Percentiles rank a stretch among this genome's conserved stretches.
Conservation (phyloP, 352 stramenopile species). For the Pythium dissotocum region DNA sequence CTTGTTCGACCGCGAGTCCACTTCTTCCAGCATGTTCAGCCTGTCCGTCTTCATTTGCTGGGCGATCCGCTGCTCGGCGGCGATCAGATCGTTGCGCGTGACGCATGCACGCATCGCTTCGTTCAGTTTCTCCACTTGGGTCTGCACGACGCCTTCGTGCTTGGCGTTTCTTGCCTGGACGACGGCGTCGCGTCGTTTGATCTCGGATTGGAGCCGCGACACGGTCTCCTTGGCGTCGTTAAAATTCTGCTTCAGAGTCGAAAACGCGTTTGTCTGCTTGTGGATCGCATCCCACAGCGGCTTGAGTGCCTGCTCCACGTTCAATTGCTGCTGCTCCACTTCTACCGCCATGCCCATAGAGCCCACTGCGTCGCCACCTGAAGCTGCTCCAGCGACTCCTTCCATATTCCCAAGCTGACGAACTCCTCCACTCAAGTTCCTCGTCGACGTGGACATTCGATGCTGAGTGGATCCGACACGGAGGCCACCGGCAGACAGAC, state of each 20-base stretch:
- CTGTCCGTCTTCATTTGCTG: conserved; percentile 76
- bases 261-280: conserved; percentile 77
- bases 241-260: conserved; percentile 55
- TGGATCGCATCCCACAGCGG: conserved; percentile 79
- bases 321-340: conserved; percentile 20
- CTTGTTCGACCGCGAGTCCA: conserved; percentile 64
- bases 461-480: not conserved
- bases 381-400: conserved; percentile 29
- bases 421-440: conserved; percentile 5
- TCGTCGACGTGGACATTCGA: conserved; percentile 11
- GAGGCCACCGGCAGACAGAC: conserved; percentile 40
- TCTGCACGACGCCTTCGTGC: conserved; percentile 67
- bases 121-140: conserved; percentile 80
- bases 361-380: conserved; percentile 25
- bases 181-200: conserved; percentile 79
- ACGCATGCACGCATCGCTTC: conserved; percentile 69
- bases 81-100: conserved; percentile 80
- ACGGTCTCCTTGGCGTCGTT: conserved; percentile 78
- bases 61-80: conserved; percentile 67
- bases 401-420: not conserved
- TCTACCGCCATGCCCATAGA: conserved; percentile 25
- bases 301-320: conserved; percentile 47
- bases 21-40: conserved; percentile 54
- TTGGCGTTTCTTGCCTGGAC: conserved; percentile 79
- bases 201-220: conserved; percentile 68